These are phyloP conservation scores for Microbotryomycetes sp. DNA, from an alignment of 1,284 basidiomycete genomes.

Conservation along the genomic window DNA sequence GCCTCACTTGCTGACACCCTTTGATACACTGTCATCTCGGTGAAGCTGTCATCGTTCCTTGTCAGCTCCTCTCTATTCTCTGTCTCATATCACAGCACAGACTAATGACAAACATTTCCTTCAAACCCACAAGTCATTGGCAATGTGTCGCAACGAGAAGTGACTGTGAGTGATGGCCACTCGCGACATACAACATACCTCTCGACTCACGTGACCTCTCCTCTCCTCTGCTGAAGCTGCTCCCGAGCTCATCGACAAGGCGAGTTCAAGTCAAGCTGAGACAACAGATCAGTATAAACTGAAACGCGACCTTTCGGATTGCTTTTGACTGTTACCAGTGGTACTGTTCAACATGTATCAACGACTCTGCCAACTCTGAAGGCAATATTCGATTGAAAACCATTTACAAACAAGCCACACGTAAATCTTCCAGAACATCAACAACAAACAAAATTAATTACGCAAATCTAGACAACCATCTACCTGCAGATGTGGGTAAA, in stretches of 20 bases:
- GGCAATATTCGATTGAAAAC: constrained; percentile 2
- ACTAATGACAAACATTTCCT: neutral
- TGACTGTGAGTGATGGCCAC: constrained; percentile 8
- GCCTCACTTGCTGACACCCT: no score
- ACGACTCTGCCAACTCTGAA: neutral
- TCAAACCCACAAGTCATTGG: constrained; percentile 18
- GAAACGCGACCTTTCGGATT: neutral
- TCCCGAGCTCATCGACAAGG: constrained; percentile 20
- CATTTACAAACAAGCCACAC: constrained; percentile 6
- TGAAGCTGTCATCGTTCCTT: no score
- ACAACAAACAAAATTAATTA: constrained; percentile 58
- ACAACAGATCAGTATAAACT: no score
- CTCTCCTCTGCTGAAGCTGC: neutral
- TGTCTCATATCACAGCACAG: neutral
- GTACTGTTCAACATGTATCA: constrained; percentile 16
- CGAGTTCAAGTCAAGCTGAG: neutral
- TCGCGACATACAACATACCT: neutral
- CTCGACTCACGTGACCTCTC: neutral
- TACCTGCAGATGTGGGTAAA: constrained; percentile 53
- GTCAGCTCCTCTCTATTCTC: no score
- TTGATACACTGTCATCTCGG: no score
- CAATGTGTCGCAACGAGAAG: constrained; percentile 7
- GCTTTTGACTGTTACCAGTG: constrained; percentile 5
- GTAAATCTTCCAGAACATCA: constrained; percentile 20
- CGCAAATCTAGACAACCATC: constrained; percentile 55